Evolutionary conservation across 306 rosid species (phyloP), one percentile per base, ranked within the genome.

Genomic region (Quercus engelmannii): DNA sequence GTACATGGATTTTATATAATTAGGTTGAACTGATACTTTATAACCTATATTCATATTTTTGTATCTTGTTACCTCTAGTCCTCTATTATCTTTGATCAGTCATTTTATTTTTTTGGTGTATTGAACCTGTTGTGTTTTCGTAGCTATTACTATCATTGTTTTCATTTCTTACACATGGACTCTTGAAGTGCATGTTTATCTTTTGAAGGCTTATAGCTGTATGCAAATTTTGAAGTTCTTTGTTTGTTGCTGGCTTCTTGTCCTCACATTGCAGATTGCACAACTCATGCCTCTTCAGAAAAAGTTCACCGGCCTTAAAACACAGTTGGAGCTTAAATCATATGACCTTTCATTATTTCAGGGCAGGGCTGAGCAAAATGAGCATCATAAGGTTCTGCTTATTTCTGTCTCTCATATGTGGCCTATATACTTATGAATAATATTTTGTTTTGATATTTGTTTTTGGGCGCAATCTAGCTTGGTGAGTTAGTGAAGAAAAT

Each of bases 351-450:
- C 92, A 28, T 78, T 95, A 75, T 95, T 92, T 81, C 97, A 90
- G 83, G 91, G 84, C 65, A 91, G 99, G 86, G 97, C 93, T 71
- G 96, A 91, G 88, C 96, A 95, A 82, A 95, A 95, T 84, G 99
- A 92, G 85, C 98, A 95, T 78, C 97, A 91, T 79, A 95, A 95
- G 99, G 99, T 95, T 81, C 54, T 86, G 76, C 58, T 75, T 74
- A 64, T 76, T 56, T 75, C 75, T n/a, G 20, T 59, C 70, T 73
- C 4, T 17, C 38, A 72, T 61, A 79, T 79, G 75, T 35, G 5
- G 33, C 31, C 56, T 15, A 26, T 72, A 64, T n/a, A 30, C 71
- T 31, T 23, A n/a, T 55, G 30, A 55, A 55, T 15, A 56, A 64
- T 69, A 30, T 43, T 51, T 68, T 30, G 81, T 15, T 26, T 12